Conservation (phyloP, 2,329 filamentous ascomycete species). For the Dissoconium aciculare region DNA sequence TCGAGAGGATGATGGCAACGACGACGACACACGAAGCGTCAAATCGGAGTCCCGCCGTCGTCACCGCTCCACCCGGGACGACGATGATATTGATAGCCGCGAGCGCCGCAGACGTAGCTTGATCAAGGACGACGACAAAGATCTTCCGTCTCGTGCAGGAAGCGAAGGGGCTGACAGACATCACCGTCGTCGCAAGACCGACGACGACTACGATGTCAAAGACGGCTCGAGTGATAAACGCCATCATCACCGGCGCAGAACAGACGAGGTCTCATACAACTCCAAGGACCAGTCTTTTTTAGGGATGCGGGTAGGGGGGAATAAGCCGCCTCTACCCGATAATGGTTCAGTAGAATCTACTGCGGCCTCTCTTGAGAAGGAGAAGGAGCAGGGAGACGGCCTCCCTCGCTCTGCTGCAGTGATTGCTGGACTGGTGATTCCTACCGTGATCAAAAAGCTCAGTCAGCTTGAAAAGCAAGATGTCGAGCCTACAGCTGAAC, state of each 20-base stretch:
- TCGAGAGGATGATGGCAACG: conserved; percentile 12
- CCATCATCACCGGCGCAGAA: conserved; percentile 12
- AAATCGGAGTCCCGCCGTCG: conserved; percentile 12
- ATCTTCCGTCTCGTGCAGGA: conserved; percentile 6
- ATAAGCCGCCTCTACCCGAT: conserved; percentile 34
- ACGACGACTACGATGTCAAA: conserved; percentile 13
- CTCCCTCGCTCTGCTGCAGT: conserved; percentile 19
- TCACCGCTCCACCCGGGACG: conserved; percentile 8
- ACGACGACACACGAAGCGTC: conserved; percentile 9
- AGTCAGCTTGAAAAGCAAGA: not conserved
- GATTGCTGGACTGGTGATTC: conserved; percentile 13
- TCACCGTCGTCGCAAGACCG: conserved; percentile 14
- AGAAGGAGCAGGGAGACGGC: conserved; percentile 20
- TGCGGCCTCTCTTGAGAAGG: conserved; percentile 12
- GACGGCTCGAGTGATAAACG: conserved; percentile 11
- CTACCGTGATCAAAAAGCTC: not conserved
- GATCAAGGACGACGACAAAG: conserved; percentile 12
- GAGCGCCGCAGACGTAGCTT: conserved; percentile 15
- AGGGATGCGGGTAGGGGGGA: conserved; percentile 48
- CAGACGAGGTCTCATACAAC: conserved; percentile 13
- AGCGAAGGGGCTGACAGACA: conserved; percentile 16
- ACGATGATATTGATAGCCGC: conserved; percentile 14
- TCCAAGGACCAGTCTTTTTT: conserved; percentile 43
- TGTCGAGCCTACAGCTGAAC: not conserved
- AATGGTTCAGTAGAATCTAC: conserved; percentile 17